Evolutionary conservation across 2,329 filamentous ascomycete genomes (phyloP).

Genomic region (Blumeria graminis): DNA sequence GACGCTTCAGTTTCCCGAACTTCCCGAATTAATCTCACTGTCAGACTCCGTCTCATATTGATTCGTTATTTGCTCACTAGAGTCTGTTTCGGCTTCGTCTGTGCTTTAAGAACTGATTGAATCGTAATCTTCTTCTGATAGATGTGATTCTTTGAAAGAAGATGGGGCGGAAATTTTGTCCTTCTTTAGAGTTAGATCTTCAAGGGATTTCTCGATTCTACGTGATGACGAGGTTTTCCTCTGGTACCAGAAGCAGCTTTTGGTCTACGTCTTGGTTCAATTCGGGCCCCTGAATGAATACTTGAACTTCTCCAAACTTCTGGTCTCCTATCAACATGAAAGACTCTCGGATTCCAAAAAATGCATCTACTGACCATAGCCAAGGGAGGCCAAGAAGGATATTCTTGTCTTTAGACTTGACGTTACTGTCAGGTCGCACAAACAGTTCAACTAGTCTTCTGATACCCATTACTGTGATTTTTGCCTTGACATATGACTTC

Average conservation of each 20-base stretch:
- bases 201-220: background rate
- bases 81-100: background rate
- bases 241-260: background rate
- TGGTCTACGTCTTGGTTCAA: background rate
- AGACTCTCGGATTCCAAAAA: background rate
- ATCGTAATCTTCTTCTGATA: background rate
- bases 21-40: background rate
- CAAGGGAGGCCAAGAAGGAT: background rate
- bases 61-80: background rate
- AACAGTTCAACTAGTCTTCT: background rate
- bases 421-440: background rate
- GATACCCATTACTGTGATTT: background rate
- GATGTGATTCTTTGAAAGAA: background rate
- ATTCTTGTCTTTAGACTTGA: background rate
- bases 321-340: background rate
- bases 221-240: background rate
- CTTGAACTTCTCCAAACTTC: background rate
- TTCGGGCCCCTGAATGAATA: background rate
- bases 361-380: background rate
- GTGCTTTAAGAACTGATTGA: background rate
- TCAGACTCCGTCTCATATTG: background rate
- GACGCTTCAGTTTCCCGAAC: background rate
- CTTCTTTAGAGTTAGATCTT: background rate
- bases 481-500: background rate
- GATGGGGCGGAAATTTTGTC: background rate